Conservation (phyloP, 2,329 filamentous ascomycete genomes). For the Neophaeococcomyces mojaviensis region DNA sequence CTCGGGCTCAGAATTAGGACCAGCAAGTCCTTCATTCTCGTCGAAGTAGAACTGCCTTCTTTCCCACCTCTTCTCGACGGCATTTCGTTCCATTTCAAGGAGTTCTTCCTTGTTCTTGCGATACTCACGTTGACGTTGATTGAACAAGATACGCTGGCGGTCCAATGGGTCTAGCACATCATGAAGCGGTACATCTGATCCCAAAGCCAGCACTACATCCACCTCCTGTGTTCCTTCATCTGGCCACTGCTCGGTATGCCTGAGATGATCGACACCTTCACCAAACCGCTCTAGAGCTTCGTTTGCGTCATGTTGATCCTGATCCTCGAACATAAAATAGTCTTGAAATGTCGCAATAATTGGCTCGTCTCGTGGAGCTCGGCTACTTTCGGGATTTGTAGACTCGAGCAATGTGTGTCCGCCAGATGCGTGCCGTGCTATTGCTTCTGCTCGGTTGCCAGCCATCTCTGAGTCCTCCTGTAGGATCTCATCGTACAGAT, state of each 20-base stretch:
- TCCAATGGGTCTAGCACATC: conserved; percentile 38
- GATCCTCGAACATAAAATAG: not conserved
- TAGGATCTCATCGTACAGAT: conserved; percentile 45
- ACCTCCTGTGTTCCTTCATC: conserved; percentile 15
- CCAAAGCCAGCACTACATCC: conserved; percentile 37
- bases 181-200: conserved; percentile 33
- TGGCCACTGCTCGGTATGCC: conserved; percentile 18
- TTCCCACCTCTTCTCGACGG: conserved; percentile 65
- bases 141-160: conserved; percentile 32
- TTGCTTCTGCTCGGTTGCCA: conserved; percentile 53
- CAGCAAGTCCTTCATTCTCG: conserved; percentile 68
- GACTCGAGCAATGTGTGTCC: conserved; percentile 5
- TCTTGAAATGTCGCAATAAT: not conserved
- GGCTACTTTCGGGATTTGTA: not conserved
- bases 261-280: conserved; percentile 14
- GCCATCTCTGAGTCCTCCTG: conserved; percentile 55
- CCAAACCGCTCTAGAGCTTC: not conserved
- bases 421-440: conserved; percentile 38
- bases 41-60: conserved; percentile 75
- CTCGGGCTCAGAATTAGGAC: conserved; percentile 42
- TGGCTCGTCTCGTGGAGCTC: conserved; percentile 1
- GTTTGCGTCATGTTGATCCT: conserved; percentile 8
- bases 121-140: conserved; percentile 32
- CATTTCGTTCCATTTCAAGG: conserved; percentile 30
- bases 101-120: conserved; percentile 31